These are phyloP conservation scores for Lagenaria siceraria DNA, from an alignment of 306 rosid genomes.

Conservation along the genomic window DNA sequence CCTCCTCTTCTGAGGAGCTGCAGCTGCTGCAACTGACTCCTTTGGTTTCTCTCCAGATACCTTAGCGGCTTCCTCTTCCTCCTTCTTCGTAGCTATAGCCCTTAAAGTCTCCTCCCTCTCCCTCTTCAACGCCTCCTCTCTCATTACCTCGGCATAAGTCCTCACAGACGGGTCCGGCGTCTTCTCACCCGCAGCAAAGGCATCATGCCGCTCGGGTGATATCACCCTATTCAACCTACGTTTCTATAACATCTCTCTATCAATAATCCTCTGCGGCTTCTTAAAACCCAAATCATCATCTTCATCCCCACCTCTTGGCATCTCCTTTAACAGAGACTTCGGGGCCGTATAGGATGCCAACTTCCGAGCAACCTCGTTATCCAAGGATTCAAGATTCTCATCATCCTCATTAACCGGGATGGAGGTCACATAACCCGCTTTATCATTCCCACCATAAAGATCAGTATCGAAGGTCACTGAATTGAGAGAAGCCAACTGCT, in stretches of 20 bases:
- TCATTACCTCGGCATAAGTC: conserved; percentile 58
- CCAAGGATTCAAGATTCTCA: conserved; percentile 35
- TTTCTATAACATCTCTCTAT: conserved; percentile 52
- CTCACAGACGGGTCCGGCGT: conserved; percentile 52
- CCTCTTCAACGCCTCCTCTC: conserved; percentile 53
- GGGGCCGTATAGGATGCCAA: conserved; percentile 57
- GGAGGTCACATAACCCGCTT: conserved; percentile 36
- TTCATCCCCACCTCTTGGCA: conserved; percentile 32
- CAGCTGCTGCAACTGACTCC: conserved; percentile 2
- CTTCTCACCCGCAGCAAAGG: conserved; percentile 61
- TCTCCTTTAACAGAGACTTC: conserved; percentile 42
- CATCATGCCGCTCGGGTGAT: conserved; percentile 56
- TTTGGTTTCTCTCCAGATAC: conserved; percentile 14
- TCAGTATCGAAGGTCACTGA: conserved; percentile 47
- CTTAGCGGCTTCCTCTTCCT: conserved; percentile 49
- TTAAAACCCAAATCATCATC: conserved; percentile 35
- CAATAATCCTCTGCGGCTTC: conserved; percentile 45
- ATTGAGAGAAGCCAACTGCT: conserved; percentile 46
- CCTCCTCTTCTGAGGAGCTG: conserved; percentile 32
- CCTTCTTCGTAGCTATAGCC: conserved; percentile 43
- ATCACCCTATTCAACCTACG: conserved; percentile 43
- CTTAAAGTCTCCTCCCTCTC: conserved; percentile 51
- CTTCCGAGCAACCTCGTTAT: conserved; percentile 40
- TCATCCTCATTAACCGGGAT: conserved; percentile 61
- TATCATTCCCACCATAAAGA: conserved; percentile 41